Percentiles rank a stretch among this genome's conserved stretches.
These are phyloP conservation scores for Populus tremula DNA, from an alignment of 345 rosid species.

Conservation along the genomic window DNA sequence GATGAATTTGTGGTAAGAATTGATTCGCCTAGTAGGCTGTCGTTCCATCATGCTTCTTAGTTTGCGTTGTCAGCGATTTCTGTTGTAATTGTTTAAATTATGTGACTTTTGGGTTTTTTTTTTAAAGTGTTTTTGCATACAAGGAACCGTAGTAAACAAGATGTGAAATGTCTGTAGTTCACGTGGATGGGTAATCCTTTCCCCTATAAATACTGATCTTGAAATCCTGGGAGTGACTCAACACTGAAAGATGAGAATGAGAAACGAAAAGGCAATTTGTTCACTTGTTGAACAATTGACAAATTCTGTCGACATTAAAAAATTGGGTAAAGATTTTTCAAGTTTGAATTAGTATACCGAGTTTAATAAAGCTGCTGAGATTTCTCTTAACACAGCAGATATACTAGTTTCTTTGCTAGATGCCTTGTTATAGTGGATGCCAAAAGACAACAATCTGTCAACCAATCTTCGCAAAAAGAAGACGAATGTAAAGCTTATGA, in stretches of 20 bases:
- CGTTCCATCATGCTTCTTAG: slow-evolving; percentile 49
- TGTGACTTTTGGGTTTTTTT: not conserved
- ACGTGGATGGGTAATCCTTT: not conserved
- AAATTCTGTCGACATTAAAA: not conserved
- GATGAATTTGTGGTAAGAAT: slow-evolving; percentile 62
- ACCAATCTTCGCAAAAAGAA: no score
- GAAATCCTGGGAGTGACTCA: no score
- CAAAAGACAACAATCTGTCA: no score
- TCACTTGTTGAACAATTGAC: not conserved
- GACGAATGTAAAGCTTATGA: no score
- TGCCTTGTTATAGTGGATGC: no score
- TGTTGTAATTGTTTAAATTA: not conserved
- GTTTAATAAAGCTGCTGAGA: no score
- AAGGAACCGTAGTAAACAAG: not conserved
- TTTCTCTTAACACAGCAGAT: no score
- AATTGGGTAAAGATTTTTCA: no score
- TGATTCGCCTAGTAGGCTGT: slow-evolving; percentile 74
- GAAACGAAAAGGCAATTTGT: no score
- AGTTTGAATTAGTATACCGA: no score
- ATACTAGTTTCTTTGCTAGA: no score
- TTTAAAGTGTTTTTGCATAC: not conserved
- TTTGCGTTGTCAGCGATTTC: not conserved
- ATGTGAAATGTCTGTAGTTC: not conserved
- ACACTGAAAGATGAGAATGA: no score
- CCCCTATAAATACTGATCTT: not conserved